phyloP scores from a whole-genome alignment of 1,139 yeast species.

The Wickerhamiella pararugosa region DNA sequence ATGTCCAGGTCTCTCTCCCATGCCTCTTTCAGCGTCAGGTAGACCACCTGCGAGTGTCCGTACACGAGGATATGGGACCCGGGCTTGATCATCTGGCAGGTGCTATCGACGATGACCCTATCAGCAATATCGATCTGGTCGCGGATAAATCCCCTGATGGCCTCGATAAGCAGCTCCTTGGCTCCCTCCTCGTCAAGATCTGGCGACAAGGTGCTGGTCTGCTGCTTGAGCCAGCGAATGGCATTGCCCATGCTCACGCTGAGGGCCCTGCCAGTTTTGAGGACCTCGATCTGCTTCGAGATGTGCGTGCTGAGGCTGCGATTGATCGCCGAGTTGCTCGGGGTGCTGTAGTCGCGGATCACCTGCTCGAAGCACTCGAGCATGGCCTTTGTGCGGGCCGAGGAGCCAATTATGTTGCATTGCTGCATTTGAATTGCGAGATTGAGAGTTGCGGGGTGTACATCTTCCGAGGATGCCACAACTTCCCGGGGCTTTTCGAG shows the following conservation, averaged over 20 bases:
- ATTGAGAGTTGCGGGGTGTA: conserved; percentile 75
- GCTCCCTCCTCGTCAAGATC: conserved; percentile 63
- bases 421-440: conserved; percentile 71
- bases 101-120: conserved; percentile 66
- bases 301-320: conserved; percentile 81
- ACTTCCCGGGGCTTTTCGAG: conserved; percentile 33
- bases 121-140: conserved; percentile 81
- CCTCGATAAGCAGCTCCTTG: conserved; percentile 45
- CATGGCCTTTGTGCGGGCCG: conserved; percentile 74
- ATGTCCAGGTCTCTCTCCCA: conserved; percentile 51
- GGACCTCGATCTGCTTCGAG: conserved; percentile 86
- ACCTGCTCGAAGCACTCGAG: conserved; percentile 71
- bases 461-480: conserved; percentile 34
- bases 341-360: conserved; percentile 69
- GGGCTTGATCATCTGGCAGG: conserved; percentile 59
- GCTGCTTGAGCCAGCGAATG: conserved; percentile 92
- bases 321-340: conserved; percentile 68
- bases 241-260: conserved; percentile 96
- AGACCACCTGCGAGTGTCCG: conserved; percentile 78
- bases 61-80: conserved; percentile 75
- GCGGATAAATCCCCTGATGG: conserved; percentile 65
- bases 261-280: conserved; percentile 83
- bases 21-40: conserved; percentile 60
- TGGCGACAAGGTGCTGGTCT: conserved; percentile 56
- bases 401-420: conserved; percentile 80